Evolutionary conservation across 2,329 filamentous ascomycete species (phyloP), one percentile per base, ranked within the genome.

Genomic region (Sclerotinia trifoliorum): DNA sequence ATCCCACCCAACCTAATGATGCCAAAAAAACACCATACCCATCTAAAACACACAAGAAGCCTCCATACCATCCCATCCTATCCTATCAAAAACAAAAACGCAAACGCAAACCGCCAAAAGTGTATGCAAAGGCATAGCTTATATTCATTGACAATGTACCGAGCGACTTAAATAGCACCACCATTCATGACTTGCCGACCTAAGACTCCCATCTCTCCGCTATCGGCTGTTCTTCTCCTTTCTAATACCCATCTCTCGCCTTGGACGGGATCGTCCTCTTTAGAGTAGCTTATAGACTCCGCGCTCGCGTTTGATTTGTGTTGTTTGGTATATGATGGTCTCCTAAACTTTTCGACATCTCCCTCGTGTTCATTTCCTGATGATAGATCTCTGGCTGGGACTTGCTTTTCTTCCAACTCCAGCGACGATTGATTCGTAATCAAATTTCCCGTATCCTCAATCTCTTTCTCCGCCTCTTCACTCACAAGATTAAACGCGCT

Each of bases 261-360:
- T 11, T 83, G 83, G 2, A 85, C 82, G 57, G 88, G 86, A 74
- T 90, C 87, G 70, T 84, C 84, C 70, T 86, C 84, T n/a, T 81
- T 78, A 2, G 84, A 82, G 77, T 93, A 93, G 8, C 88, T 89
- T 46, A 93, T 87, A 71, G 88, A 90, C 72, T 91, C 90, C 1
- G 87, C 82, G 57, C 86, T 90, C 62, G 84, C 80, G 71, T 82
- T 83, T 71, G 85, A 81, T 19, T 81, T 79, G 71, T 86, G 85
- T 68, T 71, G n/a, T 54, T 69, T 72, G 26, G 21, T 32, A 58
- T 70, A 51, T 63, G n/a, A 51, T 11, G 32, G n/a, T 21, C 46
- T 26, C 17, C 2, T 24, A n/a, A 44, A 51, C 24, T 66, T 72
- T 15, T 67, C 79, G 7, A 6, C 56, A 78, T 81, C 32, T 81